phyloP scores from a whole-genome alignment of 2,329 filamentous ascomycete genomes.

The Didymella pomorum region DNA sequence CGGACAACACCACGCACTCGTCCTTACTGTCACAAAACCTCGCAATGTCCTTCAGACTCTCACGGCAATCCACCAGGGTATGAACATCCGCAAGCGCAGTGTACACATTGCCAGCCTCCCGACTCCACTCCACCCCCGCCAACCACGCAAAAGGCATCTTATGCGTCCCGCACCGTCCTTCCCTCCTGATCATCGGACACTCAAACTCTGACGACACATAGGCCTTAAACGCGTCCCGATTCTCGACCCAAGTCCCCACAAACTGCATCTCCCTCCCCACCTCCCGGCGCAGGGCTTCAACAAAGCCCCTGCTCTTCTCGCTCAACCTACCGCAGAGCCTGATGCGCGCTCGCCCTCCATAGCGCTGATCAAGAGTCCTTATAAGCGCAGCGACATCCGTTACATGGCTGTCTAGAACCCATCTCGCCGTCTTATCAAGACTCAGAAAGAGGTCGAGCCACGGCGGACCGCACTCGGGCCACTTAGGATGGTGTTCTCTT shows the following conservation, averaged over 20 bases:
- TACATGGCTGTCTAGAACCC: neutral
- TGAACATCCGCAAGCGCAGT: neutral
- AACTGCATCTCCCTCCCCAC: neutral
- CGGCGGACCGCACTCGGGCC: neutral
- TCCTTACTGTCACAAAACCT: neutral
- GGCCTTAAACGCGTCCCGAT: neutral
- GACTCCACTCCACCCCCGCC: neutral
- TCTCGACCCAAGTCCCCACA: neutral
- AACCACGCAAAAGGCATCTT: neutral
- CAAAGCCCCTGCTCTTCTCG: conserved; percentile 1
- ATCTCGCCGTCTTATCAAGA: neutral
- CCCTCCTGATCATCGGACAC: neutral
- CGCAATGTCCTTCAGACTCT: neutral
- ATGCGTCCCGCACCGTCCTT: neutral
- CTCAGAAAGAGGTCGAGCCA: conserved; percentile 1
- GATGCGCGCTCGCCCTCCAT: neutral
- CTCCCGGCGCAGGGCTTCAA: neutral
- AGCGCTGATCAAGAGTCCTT: neutral
- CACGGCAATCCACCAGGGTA: no score
- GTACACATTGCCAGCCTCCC: neutral
- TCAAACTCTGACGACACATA: neutral
- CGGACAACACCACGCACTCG: neutral
- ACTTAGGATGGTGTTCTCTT: neutral
- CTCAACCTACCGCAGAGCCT: conserved; percentile 1
- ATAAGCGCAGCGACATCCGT: neutral